Conservation (phyloP, 2,329 filamentous ascomycete genomes). For the Colletotrichum musicola region DNA sequence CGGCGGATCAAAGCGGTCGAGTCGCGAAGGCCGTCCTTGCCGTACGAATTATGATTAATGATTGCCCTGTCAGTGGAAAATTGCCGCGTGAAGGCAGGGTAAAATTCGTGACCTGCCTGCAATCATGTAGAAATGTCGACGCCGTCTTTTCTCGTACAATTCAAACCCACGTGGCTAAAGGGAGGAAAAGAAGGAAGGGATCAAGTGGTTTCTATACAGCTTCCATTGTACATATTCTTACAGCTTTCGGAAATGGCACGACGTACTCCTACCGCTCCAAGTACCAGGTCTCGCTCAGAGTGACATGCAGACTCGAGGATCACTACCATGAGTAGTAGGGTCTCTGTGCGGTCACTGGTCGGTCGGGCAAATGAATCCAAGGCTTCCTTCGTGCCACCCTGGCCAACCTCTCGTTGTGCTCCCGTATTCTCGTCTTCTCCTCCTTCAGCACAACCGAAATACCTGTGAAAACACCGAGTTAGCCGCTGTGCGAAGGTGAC, state of each 20-base stretch:
- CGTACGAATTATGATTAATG: conserved; percentile 34
- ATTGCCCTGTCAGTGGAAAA: background rate
- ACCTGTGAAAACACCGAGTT: conserved; percentile 57
- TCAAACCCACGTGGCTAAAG: no score
- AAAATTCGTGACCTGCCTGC: no score
- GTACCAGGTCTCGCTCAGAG: background rate
- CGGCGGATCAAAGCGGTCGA: no score
- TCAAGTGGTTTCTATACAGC: conserved; percentile 14
- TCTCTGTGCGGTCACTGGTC: conserved; percentile 84
- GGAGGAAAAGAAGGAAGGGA: background rate
- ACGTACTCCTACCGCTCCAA: conserved; percentile 1
- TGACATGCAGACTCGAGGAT: background rate
- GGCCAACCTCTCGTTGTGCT: conserved; percentile 81
- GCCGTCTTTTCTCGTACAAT: no score
- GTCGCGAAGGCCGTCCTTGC: no score
- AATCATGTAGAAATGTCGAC: no score
- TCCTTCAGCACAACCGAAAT: conserved; percentile 90
- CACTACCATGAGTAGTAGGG: conserved; percentile 92
- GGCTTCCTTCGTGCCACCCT: conserved; percentile 81
- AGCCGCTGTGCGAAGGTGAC: background rate
- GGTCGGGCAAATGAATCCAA: conserved; percentile 90
- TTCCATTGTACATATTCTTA: conserved; percentile 39
- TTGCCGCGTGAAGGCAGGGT: no score
- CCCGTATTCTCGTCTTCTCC: conserved; percentile 87
- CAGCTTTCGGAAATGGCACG: conserved; percentile 23